Conservation (phyloP, 257 asterid genomes). For the Thymus quinquecostatus region DNA sequence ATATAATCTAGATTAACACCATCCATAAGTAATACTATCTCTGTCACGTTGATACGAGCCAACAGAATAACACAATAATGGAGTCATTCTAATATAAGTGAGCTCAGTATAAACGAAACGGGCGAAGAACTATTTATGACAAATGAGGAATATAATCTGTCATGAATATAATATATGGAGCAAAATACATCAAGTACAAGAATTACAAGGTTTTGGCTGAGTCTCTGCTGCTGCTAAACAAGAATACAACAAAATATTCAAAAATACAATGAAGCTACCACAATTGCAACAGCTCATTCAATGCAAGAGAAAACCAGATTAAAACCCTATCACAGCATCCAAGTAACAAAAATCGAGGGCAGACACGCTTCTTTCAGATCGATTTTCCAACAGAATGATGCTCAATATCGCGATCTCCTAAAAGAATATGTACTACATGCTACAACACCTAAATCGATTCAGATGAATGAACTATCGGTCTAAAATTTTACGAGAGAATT, state of each 20-base stretch:
- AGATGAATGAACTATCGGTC: constrained; percentile 5
- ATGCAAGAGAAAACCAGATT: constrained; percentile 10
- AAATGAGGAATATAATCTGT: background rate
- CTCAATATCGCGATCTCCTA: constrained; percentile 10
- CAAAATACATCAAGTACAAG: constrained; percentile 14
- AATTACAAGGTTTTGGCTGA: constrained; percentile 16
- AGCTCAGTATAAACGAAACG: too few species aligned
- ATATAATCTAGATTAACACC: background rate
- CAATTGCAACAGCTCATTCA: constrained; percentile 5
- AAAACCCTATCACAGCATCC: constrained; percentile 6
- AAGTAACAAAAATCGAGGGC: constrained; percentile 25
- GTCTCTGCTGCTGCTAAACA: constrained; percentile 12
- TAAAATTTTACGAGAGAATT: constrained; percentile 19
- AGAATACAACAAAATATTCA: background rate
- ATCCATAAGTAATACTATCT: background rate
- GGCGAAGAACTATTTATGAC: background rate
- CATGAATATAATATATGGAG: constrained; percentile 8
- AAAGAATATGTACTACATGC: constrained; percentile 28
- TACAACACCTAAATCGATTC: constrained; percentile 33
- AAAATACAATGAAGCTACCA: constrained; percentile 4
- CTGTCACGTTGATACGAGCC: too few species aligned
- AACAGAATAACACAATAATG: too few species aligned
- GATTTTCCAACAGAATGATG: background rate
- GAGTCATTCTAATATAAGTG: too few species aligned
- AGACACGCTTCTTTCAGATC: constrained; percentile 8